phyloP scores from a whole-genome alignment of 768 basidiomycete species.

The Kwoniella sp. region DNA sequence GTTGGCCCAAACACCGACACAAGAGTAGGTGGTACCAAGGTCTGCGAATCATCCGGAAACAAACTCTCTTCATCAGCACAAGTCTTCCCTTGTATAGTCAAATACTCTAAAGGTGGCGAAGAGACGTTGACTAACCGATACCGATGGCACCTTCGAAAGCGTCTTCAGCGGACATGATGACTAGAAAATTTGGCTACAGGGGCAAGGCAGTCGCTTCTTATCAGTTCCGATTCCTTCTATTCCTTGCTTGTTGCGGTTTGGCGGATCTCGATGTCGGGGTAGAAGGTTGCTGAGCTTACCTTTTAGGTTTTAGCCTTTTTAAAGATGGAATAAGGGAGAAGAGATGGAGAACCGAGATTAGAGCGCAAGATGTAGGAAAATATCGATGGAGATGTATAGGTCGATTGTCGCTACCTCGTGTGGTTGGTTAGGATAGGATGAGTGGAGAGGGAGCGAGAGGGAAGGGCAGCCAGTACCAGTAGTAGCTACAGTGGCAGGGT shows the following conservation, averaged over 20 bases:
- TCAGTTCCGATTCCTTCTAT: not conserved
- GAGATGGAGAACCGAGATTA: conserved; percentile 16
- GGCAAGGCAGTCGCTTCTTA: conserved; percentile 4
- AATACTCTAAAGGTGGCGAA: not conserved
- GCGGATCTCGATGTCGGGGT: not conserved
- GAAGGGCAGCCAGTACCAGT: no score
- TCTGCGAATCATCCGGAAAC: conserved; percentile 22
- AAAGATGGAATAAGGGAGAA: conserved; percentile 16
- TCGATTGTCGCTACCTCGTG: not conserved
- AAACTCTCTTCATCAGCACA: conserved; percentile 3
- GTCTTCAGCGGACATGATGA: conserved; percentile 77
- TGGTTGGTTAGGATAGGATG: not conserved
- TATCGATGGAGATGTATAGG: not conserved
- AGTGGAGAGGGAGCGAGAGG: not conserved
- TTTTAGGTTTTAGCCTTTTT: conserved; percentile 31
- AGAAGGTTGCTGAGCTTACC: conserved; percentile 7
- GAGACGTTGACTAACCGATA: conserved; percentile 64
- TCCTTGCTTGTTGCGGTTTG: not conserved
- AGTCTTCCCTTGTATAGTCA: no score
- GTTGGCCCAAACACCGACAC: conserved; percentile 58
- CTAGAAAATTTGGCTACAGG: conserved; percentile 28
- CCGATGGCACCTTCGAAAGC: conserved; percentile 94
- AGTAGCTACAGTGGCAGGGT: no score
- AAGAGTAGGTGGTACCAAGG: conserved; percentile 59
- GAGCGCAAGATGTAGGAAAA: conserved; percentile 4